Conservation (phyloP, 768 basidiomycete species). For the Clitopilus hobsonii region DNA sequence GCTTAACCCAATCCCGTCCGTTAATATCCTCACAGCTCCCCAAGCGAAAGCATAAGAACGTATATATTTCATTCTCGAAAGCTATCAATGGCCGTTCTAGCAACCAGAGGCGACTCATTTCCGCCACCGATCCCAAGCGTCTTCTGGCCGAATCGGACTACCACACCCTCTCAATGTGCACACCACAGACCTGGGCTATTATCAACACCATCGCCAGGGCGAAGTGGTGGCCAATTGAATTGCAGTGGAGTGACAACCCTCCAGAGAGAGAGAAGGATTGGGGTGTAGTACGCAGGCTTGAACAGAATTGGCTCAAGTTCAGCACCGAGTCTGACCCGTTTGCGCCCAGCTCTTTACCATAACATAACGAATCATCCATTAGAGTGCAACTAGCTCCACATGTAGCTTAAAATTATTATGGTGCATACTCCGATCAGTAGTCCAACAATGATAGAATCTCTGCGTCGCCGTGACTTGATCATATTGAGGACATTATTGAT, state of each 20-base stretch:
- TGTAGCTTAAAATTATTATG: conserved; percentile 46
- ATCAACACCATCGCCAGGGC: conserved; percentile 63
- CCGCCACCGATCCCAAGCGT: conserved; percentile 55
- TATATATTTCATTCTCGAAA: conserved; percentile 85
- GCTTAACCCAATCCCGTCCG: too few species aligned
- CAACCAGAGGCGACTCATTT: conserved; percentile 60
- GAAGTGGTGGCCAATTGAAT: conserved; percentile 76
- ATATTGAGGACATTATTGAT: conserved; percentile 86
- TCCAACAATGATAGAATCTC: conserved; percentile 89
- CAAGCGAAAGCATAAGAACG: conserved; percentile 68
- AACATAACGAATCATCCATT: background rate
- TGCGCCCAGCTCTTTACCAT: background rate
- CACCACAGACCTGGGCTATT: conserved; percentile 73
- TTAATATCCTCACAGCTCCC: conserved; percentile 2
- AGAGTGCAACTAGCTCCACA: conserved; percentile 31
- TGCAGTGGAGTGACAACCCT: conserved; percentile 39
- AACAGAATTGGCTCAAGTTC: conserved; percentile 71
- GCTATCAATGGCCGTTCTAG: conserved; percentile 75
- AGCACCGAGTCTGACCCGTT: conserved; percentile 37
- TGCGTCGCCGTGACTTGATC: conserved; percentile 86
- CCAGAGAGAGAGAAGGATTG: conserved; percentile 34
- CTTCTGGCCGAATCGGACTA: conserved; percentile 88
- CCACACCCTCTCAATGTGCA: conserved; percentile 56
- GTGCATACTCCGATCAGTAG: conserved; percentile 83
- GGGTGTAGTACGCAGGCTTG: conserved; percentile 65